Percentiles rank a stretch among this genome's conserved stretches.
phyloP scores from a whole-genome alignment of 805 yeast genomes.

The Suhomyces vadensis region DNA sequence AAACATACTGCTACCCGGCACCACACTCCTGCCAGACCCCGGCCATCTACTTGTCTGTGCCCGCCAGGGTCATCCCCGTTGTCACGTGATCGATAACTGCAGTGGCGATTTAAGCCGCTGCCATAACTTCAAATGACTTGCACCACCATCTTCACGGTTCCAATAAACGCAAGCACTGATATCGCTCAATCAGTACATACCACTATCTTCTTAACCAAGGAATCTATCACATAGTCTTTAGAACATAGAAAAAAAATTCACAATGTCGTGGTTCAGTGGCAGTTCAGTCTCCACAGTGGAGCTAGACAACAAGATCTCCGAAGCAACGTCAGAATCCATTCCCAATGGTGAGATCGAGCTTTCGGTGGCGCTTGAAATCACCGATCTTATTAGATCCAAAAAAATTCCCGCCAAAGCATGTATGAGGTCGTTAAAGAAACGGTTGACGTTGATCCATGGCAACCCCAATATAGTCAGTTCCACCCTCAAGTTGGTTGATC shows the following conservation, averaged over 20 bases:
- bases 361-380: constrained; percentile 71
- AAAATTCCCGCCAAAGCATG: constrained; percentile 77
- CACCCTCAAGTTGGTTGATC: constrained; percentile 74
- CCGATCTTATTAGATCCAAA: constrained; percentile 83
- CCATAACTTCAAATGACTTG: no score
- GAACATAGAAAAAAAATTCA: neutral
- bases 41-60: no score
- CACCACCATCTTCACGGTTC: no score
- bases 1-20: no score
- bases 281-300: constrained; percentile 34
- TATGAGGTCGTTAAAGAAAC: constrained; percentile 77
- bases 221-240: no score
- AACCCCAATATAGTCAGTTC: constrained; percentile 83
- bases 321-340: constrained; percentile 85
- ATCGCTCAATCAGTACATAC: no score
- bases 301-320: constrained; percentile 63
- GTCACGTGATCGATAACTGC: no score
- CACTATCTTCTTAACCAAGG: no score
- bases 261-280: constrained; percentile 56
- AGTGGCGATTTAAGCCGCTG: no score
- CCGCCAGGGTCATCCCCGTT: no score
- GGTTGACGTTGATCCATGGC: constrained; percentile 55
- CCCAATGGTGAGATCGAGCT: constrained; percentile 89
- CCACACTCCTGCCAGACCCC: no score
- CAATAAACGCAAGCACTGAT: no score